Evolutionary conservation across 129 eudicot genomes (phyloP), one percentile per base, ranked within the genome.

Genomic region (Smallanthus sonchifolius): DNA sequence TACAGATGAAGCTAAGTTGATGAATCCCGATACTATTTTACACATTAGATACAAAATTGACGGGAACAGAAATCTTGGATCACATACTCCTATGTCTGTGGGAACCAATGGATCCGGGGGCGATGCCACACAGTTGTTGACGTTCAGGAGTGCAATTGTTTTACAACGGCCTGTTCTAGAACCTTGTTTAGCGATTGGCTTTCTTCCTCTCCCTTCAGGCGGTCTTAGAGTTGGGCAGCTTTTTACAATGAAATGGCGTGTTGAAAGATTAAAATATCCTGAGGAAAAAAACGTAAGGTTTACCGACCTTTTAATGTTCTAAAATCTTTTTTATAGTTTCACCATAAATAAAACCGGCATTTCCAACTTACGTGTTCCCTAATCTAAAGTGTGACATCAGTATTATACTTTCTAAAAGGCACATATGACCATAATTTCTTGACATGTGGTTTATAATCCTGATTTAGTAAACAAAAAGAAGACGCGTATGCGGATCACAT

Each of bases 121-220:
- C 28, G 83, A 68, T 69, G 87, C 74, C 38, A 42, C 81, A n/a
- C 69, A 76, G 54, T 75, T 72, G 61, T 80, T 94, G 85, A 85
- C 86, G 40, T 95, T 95, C 57, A 84, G 79, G 87, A 76, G 97
- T 69, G 96, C 94, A 30, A 77, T 95, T 77, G 84, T 74, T 52
- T 80, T 95, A 74, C 99, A 91, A 84, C 80, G 86, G 59, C 99
- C 97, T 20, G 97, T 91, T 54, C 80, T 95, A 69, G 97, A 95
- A 82, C 99, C 99, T 74, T 91, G 87, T 80, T 81, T 91, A 67
- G 97, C 99, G 1, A 89, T 95, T 75, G 99, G 99, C 36, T 95
- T 95, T 78, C 99, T 95, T 65, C 92, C 99, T 75, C 96, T 95
- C 73, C 96, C 97, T 64, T 85, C 97, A 10, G 84, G 68, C 38